phyloP scores from a whole-genome alignment of 306 rosid genomes.

The Vachellia pachyceras region DNA sequence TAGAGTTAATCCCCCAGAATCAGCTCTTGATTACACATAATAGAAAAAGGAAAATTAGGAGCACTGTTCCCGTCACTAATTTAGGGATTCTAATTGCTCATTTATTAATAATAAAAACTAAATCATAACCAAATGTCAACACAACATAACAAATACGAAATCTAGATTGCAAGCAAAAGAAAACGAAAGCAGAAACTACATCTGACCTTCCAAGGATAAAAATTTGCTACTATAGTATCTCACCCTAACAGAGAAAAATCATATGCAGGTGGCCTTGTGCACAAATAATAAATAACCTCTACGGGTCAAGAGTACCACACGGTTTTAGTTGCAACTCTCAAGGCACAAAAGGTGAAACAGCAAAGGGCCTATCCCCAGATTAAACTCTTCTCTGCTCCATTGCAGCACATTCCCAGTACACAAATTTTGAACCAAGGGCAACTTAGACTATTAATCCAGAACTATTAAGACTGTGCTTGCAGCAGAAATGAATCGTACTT shows the following conservation, averaged over 20 bases:
- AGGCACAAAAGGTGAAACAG: conserved; percentile 14
- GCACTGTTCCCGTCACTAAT: too few species aligned
- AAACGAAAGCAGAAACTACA: conserved; percentile 26
- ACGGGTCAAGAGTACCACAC: not conserved
- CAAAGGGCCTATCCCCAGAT: conserved; percentile 28
- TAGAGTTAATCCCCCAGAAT: too few species aligned
- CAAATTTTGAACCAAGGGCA: conserved; percentile 31
- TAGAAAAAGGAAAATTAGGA: too few species aligned
- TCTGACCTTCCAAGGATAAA: conserved; percentile 20
- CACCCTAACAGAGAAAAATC: conserved; percentile 17
- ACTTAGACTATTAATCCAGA: conserved; percentile 18
- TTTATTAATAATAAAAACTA: too few species aligned
- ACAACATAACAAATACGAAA: conserved; percentile 23
- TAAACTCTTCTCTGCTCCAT: conserved; percentile 31
- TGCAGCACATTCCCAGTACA: conserved; percentile 23
- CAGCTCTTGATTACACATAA: too few species aligned
- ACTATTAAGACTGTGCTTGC: conserved; percentile 19
- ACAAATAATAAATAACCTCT: conserved; percentile 29
- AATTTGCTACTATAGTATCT: conserved; percentile 32
- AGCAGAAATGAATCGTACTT: conserved; percentile 12
- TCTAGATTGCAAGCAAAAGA: conserved; percentile 11
- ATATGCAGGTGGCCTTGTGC: conserved; percentile 22
- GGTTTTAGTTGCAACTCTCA: conserved; percentile 34
- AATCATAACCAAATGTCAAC: too few species aligned
- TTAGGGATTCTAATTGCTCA: too few species aligned